Evolutionary conservation across 1,284 basidiomycete genomes (phyloP).

Genomic region (Ustilago curta): DNA sequence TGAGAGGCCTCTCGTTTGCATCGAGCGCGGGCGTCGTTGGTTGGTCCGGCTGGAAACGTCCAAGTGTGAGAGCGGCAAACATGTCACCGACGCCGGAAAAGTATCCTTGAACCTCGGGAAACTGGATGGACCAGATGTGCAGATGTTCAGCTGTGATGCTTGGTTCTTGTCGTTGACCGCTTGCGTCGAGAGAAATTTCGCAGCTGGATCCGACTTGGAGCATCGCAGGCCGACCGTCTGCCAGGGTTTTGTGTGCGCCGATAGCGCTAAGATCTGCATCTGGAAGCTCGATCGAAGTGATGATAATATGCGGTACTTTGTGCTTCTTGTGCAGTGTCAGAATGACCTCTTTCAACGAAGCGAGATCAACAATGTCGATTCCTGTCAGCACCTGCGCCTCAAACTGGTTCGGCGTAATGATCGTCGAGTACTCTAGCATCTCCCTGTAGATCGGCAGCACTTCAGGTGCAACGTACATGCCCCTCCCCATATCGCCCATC

Average conservation of each 20-base stretch:
- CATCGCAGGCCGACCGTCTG: slow-evolving; percentile 57
- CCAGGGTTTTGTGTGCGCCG: slow-evolving; percentile 36
- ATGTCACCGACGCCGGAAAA: slow-evolving; percentile 97
- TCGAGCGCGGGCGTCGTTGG: neutral
- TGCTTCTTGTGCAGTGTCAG: slow-evolving; percentile 80
- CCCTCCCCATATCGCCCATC: slow-evolving; percentile 72
- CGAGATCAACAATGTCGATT: slow-evolving; percentile 75
- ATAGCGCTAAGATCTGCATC: slow-evolving; percentile 48
- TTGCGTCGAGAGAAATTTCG: slow-evolving; percentile 38
- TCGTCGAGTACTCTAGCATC: slow-evolving; percentile 82
- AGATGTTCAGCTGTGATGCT: slow-evolving; percentile 8
- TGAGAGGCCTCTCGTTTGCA: slow-evolving; percentile 70
- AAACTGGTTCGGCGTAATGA: slow-evolving; percentile 98
- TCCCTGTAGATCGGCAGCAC: slow-evolving; percentile 87
- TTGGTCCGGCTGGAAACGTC: slow-evolving; percentile 75
- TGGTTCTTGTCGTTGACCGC: slow-evolving; percentile 23
- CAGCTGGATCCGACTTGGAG: slow-evolving; percentile 68
- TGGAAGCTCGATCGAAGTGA: slow-evolving; percentile 80
- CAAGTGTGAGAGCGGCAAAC: slow-evolving; percentile 92
- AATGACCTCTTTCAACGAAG: slow-evolving; percentile 79
- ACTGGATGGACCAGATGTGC: slow-evolving; percentile 75
- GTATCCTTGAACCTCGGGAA: slow-evolving; percentile 88
- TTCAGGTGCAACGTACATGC: slow-evolving; percentile 85
- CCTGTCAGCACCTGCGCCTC: slow-evolving; percentile 80
- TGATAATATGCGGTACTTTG: slow-evolving; percentile 85